Conservation (phyloP, 805 yeast species). For the Wickerhamomyces chambardii region DNA sequence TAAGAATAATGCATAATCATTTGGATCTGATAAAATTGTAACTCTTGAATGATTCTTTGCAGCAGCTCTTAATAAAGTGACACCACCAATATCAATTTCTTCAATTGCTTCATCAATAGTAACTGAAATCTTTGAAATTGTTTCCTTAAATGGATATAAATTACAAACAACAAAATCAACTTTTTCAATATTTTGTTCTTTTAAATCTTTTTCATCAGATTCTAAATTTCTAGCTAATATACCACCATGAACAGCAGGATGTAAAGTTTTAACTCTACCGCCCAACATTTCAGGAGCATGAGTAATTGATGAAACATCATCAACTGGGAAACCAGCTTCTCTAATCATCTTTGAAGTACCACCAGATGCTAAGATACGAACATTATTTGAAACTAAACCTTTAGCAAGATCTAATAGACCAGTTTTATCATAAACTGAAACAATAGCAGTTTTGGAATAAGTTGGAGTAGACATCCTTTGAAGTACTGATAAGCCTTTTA, state of each 20-base stretch:
- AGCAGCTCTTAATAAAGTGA: slow-evolving; percentile 94
- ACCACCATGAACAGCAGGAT: slow-evolving; percentile 98
- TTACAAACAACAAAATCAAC: slow-evolving; percentile 97
- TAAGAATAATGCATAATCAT: slow-evolving; percentile 81
- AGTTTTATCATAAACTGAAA: slow-evolving; percentile 96
- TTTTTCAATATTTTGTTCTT: slow-evolving; percentile 85
- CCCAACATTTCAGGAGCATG: slow-evolving; percentile 99
- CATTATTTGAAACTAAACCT: slow-evolving; percentile 83
- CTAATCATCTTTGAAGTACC: slow-evolving; percentile 93
- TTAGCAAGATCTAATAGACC: slow-evolving; percentile 94
- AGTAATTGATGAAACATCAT: slow-evolving; percentile 89
- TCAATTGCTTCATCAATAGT: slow-evolving; percentile 97
- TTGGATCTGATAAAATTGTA: slow-evolving; percentile 90
- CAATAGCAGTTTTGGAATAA: slow-evolving; percentile 77
- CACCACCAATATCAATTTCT: slow-evolving; percentile 98
- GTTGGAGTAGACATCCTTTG: slow-evolving; percentile 12
- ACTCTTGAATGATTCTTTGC: slow-evolving; percentile 98
- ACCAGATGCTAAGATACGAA: slow-evolving; percentile 92
- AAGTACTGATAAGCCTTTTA: too few relatives aligned
- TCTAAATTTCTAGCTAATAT: slow-evolving; percentile 91
- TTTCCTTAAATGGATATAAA: slow-evolving; percentile 96
- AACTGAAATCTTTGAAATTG: slow-evolving; percentile 90
- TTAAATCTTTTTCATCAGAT: slow-evolving; percentile 82
- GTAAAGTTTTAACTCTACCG: slow-evolving; percentile 96
- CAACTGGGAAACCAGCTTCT: slow-evolving; percentile 97